A percentile compares a stretch with the other conserved stretches of the same genome.
Conservation (phyloP, 768 basidiomycete genomes). For the Suillus subalutaceus region DNA sequence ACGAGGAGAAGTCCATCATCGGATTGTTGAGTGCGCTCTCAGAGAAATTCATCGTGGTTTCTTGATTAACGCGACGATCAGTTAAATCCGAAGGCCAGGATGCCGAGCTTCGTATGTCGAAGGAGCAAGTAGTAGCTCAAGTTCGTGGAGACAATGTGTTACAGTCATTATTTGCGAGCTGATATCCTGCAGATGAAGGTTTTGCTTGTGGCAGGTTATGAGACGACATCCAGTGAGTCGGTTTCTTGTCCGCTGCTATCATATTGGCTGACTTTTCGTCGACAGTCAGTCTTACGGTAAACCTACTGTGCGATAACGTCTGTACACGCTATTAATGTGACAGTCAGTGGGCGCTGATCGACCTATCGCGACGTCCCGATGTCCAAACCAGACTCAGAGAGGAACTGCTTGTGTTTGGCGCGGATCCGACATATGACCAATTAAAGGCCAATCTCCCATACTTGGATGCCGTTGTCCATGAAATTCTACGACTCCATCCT, state of each 20-base stretch:
- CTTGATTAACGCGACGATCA: background rate
- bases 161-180: background rate
- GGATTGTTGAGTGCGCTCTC: background rate
- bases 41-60: background rate
- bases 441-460: background rate
- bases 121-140: background rate
- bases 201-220: background rate
- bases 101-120: background rate
- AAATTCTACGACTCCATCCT: background rate
- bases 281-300: background rate
- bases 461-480: background rate
- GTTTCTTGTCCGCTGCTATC: background rate
- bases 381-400: background rate
- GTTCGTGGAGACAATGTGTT: background rate
- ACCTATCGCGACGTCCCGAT: background rate
- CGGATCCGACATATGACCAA: background rate
- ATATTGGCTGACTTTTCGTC: background rate
- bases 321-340: background rate
- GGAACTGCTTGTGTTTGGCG: background rate
- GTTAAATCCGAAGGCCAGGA: background rate
- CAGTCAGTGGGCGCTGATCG: background rate
- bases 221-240: background rate
- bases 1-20: background rate
- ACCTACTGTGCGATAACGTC: background rate
- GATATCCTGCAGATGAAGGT: background rate